A percentile compares a stretch with the other conserved stretches of the same genome.
Conservation (phyloP, 306 rosid genomes). For the Cucurbita moschata region DNA sequence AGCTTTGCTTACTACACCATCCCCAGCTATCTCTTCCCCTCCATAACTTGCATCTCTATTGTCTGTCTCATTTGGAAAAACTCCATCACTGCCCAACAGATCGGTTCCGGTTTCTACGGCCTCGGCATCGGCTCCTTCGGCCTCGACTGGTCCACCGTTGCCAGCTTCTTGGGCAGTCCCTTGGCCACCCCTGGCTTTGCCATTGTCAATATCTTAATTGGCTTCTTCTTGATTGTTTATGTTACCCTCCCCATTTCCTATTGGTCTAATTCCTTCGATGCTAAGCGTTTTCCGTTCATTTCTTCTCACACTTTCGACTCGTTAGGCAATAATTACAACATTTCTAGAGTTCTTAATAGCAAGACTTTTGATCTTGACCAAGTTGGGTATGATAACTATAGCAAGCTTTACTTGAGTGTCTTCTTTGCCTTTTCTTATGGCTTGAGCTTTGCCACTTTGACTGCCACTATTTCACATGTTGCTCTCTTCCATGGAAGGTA, state of each 20-base stretch:
- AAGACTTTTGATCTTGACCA: constrained; percentile 11
- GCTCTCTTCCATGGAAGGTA: constrained; percentile 28
- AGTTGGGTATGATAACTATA: constrained; percentile 6
- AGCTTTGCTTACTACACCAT: constrained; percentile 26
- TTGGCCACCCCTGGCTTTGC: constrained; percentile 25
- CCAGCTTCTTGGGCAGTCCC: constrained; percentile 18
- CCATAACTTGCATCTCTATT: constrained; percentile 13
- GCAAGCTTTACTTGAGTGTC: constrained; percentile 12
- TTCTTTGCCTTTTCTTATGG: constrained; percentile 18
- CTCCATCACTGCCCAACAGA: constrained; percentile 19
- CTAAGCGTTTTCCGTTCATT: constrained; percentile 18
- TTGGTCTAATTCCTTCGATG: constrained; percentile 17
- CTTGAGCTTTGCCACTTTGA: constrained; percentile 19
- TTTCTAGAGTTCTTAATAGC: constrained; percentile 6
- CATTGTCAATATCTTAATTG: constrained; percentile 11
- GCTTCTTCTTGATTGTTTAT: constrained; percentile 16
- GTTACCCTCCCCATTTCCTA: constrained; percentile 17
- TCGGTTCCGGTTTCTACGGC: constrained; percentile 24
- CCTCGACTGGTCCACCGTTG: constrained; percentile 23
- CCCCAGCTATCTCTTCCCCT: constrained; percentile 20
- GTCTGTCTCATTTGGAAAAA: constrained; percentile 17
- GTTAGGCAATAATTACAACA: constrained; percentile 10
- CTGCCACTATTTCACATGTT: constrained; percentile 22
- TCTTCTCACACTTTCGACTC: constrained; percentile 11
- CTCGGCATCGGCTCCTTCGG: constrained; percentile 30